These are phyloP conservation scores for Rhizophagus clarus DNA, from an alignment of 192 early-diverging fungal species.

Conservation along the genomic window DNA sequence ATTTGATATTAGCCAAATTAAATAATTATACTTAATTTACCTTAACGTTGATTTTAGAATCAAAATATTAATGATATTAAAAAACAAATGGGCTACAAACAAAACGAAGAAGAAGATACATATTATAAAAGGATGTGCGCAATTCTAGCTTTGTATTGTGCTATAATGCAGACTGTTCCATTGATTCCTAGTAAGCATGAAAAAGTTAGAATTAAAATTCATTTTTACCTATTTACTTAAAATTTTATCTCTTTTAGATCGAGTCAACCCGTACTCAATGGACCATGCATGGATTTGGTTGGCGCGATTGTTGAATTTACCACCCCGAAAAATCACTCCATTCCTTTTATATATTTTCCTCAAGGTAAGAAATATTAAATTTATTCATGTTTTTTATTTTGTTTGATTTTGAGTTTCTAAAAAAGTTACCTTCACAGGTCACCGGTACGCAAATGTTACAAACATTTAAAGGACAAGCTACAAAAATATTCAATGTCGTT, in stretches of 20 bases:
- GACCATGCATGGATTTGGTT: conserved; percentile 74
- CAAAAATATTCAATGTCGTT: not conserved
- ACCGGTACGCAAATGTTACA: not conserved
- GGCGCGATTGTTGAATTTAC: conserved; percentile 67
- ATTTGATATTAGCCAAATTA: not conserved
- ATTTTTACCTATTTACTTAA: not conserved
- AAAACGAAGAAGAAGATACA: conserved; percentile 54
- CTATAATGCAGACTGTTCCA: conserved; percentile 60
- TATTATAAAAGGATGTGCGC: conserved; percentile 70
- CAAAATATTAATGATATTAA: conserved; percentile 39
- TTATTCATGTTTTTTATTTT: too few relatives aligned
- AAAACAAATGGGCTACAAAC: conserved; percentile 44
- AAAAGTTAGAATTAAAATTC: not conserved
- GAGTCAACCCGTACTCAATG: conserved; percentile 49
- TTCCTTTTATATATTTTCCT: conserved; percentile 16
- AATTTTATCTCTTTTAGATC: not conserved
- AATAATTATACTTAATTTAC: not conserved
- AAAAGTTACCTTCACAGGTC: not conserved
- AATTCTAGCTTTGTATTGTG: conserved; percentile 69
- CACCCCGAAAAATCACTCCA: conserved; percentile 66
- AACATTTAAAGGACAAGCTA: not conserved
- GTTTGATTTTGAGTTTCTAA: not conserved
- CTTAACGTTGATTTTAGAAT: conserved; percentile 14
- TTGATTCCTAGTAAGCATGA: conserved; percentile 32
- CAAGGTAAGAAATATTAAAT: not conserved